Percentiles rank a stretch among this genome's conserved stretches.
phyloP scores from a whole-genome alignment of 495 filamentous ascomycete species.

The Aspergillus wentii region DNA sequence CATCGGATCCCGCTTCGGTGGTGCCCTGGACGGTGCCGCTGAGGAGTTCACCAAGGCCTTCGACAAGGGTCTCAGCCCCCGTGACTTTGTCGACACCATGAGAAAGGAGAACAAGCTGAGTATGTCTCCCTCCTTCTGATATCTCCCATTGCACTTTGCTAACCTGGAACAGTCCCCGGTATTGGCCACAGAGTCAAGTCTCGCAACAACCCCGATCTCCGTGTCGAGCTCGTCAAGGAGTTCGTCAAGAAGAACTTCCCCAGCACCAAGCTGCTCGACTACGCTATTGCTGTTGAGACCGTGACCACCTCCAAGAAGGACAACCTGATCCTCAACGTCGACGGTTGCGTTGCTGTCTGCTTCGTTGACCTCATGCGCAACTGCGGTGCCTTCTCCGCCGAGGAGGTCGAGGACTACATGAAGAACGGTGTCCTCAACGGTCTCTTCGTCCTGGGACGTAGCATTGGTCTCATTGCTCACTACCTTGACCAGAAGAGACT shows the following conservation, averaged over 20 bases:
- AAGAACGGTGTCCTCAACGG: constrained; percentile 98
- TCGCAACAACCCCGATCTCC: constrained; percentile 98
- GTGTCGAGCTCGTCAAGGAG: constrained; percentile 98
- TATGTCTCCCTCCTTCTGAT: constrained; percentile 33
- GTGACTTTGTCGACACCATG: constrained; percentile 98
- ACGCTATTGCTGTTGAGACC: constrained; percentile 94
- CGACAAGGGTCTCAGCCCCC: constrained; percentile 95
- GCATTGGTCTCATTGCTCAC: constrained; percentile 98
- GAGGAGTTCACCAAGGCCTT: constrained; percentile 98
- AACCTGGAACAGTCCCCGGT: constrained; percentile 63
- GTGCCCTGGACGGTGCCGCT: constrained; percentile 94
- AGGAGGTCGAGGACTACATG: constrained; percentile 55
- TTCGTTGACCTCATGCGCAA: constrained; percentile 97
- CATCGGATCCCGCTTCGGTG: constrained; percentile 96
- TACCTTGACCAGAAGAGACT: constrained; percentile 99
- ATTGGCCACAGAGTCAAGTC: constrained; percentile 99
- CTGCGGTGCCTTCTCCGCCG: constrained; percentile 82
- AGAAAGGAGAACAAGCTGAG: constrained; percentile 99
- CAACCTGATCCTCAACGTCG: constrained; percentile 98
- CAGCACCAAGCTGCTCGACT: constrained; percentile 93
- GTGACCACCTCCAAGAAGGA: constrained; percentile 99
- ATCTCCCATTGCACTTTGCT: constrained; percentile 1
- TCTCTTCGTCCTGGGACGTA: constrained; percentile 93
- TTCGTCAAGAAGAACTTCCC: constrained; percentile 97
- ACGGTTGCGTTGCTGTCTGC: constrained; percentile 96